Evolutionary conservation across 2,329 filamentous ascomycete species (phyloP).

Genomic region (Arthroderma sp.): DNA sequence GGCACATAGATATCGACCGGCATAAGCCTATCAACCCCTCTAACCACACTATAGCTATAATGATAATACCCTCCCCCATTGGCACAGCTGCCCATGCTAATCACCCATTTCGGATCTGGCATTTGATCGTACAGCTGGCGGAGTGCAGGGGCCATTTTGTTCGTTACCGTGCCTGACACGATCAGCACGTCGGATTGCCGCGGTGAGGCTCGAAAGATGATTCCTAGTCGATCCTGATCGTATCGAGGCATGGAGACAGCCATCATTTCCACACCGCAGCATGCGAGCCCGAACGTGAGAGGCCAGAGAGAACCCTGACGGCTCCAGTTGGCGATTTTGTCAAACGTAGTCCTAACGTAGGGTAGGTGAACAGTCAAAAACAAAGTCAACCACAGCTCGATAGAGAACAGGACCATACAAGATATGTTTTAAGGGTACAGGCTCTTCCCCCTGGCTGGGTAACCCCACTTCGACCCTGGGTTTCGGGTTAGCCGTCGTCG

Average conservation of each 20-base stretch:
- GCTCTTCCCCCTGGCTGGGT: conserved; percentile 1
- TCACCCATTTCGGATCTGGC: conserved; percentile 80
- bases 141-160: conserved; percentile 90
- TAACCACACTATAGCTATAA: conserved; percentile 66
- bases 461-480: neutral
- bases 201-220: conserved; percentile 80
- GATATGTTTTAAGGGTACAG: neutral
- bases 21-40: conserved; percentile 63
- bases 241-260: conserved; percentile 76
- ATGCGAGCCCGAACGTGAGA: conserved; percentile 77
- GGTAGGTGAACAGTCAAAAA: neutral
- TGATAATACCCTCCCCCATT: conserved; percentile 81
- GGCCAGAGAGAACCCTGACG: conserved; percentile 78
- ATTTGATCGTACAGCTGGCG: conserved; percentile 92
- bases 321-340: conserved; percentile 71
- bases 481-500: no score
- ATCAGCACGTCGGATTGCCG: conserved; percentile 89
- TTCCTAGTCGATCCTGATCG: conserved; percentile 77
- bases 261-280: conserved; percentile 90
- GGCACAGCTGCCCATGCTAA: conserved; percentile 73
- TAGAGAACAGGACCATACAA: neutral
- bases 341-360: conserved; percentile 53
- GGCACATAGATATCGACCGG: conserved; percentile 72
- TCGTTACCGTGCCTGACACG: conserved; percentile 80
- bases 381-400: neutral